These are phyloP conservation scores for Clitocybe nebularis DNA, from an alignment of 1,284 basidiomycete species.

Conservation along the genomic window DNA sequence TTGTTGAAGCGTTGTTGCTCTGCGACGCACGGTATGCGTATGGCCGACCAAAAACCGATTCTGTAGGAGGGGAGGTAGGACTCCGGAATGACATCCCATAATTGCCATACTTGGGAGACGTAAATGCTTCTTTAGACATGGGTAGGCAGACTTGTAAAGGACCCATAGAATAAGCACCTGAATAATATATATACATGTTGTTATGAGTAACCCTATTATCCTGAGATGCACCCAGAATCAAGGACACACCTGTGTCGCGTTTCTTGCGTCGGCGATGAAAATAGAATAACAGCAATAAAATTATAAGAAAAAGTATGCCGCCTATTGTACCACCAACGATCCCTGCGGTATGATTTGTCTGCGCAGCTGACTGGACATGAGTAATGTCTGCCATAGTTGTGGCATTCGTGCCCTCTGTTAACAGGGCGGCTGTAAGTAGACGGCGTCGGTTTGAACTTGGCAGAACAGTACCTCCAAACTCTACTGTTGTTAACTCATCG, in stretches of 20 bases:
- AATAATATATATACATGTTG: background rate
- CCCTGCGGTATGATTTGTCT: constrained; percentile 1
- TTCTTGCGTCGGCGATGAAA: constrained; percentile 8
- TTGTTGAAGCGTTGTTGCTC: no score
- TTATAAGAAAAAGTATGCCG: constrained; percentile 7
- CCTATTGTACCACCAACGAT: constrained; percentile 14
- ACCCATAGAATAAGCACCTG: constrained; percentile 13
- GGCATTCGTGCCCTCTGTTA: no score
- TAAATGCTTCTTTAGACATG: constrained; percentile 27
- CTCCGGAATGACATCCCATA: constrained; percentile 25
- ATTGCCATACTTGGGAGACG: constrained; percentile 24
- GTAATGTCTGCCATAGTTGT: no score
- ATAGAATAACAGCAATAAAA: constrained; percentile 2
- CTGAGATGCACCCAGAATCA: no score
- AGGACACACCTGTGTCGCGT: constrained; percentile 7
- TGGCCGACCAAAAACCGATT: no score
- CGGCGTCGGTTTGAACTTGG: no score
- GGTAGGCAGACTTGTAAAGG: constrained; percentile 25
- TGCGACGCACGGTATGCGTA: no score
- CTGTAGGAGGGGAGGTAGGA: no score
- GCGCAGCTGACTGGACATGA: no score
- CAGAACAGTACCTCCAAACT: no score
- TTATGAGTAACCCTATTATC: background rate
- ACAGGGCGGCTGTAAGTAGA: no score
- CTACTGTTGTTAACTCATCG: no score